Conservation (phyloP, 345 rosid genomes). For the Salix koriyanagi region DNA sequence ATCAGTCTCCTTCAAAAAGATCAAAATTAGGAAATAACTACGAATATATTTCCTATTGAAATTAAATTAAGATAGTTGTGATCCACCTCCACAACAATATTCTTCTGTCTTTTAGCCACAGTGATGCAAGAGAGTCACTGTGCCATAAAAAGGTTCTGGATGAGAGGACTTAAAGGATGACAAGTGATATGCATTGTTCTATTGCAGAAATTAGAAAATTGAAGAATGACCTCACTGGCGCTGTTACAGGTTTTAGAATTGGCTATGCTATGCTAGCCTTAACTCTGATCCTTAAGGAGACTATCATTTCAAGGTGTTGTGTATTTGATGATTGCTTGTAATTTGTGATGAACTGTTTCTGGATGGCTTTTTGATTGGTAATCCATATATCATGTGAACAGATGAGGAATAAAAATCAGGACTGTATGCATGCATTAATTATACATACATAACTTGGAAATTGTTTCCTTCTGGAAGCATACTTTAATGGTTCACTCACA, state of each 20-base stretch:
- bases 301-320: background rate
- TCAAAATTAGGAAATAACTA: too few relatives aligned
- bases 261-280: background rate
- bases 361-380: background rate
- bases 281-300: background rate
- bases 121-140: background rate
- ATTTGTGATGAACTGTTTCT: background rate
- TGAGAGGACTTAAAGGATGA: background rate
- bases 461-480: background rate
- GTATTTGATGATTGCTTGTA: background rate
- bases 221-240: background rate
- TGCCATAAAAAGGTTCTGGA: background rate
- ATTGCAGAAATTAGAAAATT: background rate
- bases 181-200: background rate
- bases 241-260: background rate
- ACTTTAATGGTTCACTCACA: slow-evolving; percentile 12
- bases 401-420: background rate
- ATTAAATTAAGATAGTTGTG: background rate
- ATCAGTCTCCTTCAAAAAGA: background rate
- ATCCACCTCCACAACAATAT: background rate
- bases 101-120: background rate
- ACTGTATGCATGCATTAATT: background rate
- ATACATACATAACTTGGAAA: background rate
- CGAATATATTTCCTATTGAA: background rate
- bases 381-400: background rate